A percentile compares a stretch with the other conserved stretches of the same genome.
phyloP scores from a whole-genome alignment of 2,329 filamentous ascomycete species.

The Penicillium sp. region DNA sequence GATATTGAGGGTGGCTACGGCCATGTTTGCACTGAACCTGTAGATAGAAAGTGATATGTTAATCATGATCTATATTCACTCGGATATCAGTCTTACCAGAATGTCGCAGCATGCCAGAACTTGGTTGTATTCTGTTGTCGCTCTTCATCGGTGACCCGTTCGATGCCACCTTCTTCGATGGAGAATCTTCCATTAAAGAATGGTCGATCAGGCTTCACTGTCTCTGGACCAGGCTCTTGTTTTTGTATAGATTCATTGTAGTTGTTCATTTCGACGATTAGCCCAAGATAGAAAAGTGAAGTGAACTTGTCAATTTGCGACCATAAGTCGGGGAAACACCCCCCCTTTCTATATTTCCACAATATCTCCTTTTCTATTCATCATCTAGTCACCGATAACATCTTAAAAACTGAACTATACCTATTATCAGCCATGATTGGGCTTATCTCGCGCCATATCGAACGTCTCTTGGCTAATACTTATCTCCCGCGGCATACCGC shows the following conservation, averaged over 20 bases:
- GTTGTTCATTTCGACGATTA: background rate
- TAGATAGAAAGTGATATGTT: background rate
- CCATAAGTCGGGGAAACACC: background rate
- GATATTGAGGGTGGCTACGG: conserved; percentile 37
- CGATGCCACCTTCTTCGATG: conserved; percentile 27
- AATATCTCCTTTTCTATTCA: too few relatives aligned
- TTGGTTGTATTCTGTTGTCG: conserved; percentile 24
- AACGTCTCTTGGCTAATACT: too few relatives aligned
- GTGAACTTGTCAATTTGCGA: background rate
- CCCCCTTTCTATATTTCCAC: conserved; percentile 6
- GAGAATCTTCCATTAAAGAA: conserved; percentile 20
- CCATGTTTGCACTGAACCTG: conserved; percentile 42
- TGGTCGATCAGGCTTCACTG: background rate
- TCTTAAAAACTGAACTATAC: too few relatives aligned
- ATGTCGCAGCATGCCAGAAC: conserved; percentile 29
- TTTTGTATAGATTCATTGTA: background rate
- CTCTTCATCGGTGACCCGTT: conserved; percentile 25
- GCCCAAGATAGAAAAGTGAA: background rate
- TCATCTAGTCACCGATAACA: too few relatives aligned
- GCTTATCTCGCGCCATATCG: too few relatives aligned
- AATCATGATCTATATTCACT: too few relatives aligned
- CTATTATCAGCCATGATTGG: too few relatives aligned
- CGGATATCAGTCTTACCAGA: conserved; percentile 1
- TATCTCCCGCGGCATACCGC: too few relatives aligned
- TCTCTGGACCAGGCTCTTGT: background rate